These are phyloP conservation scores for Colletotrichum truncatum DNA, from an alignment of 2,329 filamentous ascomycete genomes.

Conservation along the genomic window DNA sequence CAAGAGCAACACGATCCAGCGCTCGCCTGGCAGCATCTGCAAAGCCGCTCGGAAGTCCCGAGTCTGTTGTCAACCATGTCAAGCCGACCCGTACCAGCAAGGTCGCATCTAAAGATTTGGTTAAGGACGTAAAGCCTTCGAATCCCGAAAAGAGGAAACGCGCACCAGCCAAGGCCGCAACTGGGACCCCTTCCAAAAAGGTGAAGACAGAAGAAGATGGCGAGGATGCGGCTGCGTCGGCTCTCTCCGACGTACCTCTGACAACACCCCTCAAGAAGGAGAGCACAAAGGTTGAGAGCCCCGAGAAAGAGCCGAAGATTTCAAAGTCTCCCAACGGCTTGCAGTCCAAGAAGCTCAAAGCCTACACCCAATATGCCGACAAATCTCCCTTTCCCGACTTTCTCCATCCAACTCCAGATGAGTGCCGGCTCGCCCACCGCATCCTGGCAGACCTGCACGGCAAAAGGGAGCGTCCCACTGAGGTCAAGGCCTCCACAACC, in stretches of 20 bases:
- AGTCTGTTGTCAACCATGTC: background rate
- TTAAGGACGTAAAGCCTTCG: background rate
- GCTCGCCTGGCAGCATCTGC: conserved; percentile 18
- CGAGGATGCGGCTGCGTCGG: background rate
- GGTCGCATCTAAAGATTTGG: background rate
- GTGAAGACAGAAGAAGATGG: conserved; percentile 31
- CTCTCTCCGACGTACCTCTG: background rate
- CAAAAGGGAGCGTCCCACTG: conserved; percentile 66
- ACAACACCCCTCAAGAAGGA: conserved; percentile 22
- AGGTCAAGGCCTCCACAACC: conserved; percentile 68
- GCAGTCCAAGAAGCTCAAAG: conserved; percentile 53
- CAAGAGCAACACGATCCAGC: conserved; percentile 30
- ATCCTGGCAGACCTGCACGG: conserved; percentile 75
- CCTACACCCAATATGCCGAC: conserved; percentile 48
- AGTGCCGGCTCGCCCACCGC: conserved; percentile 74
- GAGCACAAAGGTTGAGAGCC: conserved; percentile 13
- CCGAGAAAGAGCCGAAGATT: background rate
- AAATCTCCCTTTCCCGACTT: conserved; percentile 75
- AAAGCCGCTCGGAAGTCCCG: background rate
- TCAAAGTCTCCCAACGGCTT: conserved; percentile 36
- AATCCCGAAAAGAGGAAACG: conserved; percentile 25
- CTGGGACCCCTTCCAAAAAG: conserved; percentile 15
- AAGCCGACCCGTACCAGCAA: background rate
- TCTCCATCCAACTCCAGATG: conserved; percentile 69
- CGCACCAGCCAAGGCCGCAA: background rate